Percentiles rank a stretch among this genome's conserved stretches.
phyloP scores from a whole-genome alignment of 108 stramenopile species.

The Skeletonema potamos region DNA sequence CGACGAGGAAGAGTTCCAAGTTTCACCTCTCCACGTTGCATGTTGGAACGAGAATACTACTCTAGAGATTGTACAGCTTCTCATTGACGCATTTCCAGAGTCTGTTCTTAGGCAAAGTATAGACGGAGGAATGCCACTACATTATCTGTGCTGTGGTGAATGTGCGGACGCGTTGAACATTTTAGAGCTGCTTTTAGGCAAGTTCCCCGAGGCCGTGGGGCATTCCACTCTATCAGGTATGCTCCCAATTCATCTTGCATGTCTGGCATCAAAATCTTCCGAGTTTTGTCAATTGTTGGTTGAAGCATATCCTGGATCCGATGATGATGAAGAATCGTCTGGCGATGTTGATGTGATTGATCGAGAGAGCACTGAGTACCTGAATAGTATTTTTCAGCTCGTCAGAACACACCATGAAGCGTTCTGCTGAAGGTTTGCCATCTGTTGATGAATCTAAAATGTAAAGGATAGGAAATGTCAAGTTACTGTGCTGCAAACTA shows the following conservation, averaged over 20 bases:
- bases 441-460: no score
- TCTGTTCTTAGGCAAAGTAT: not conserved
- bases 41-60: not conserved
- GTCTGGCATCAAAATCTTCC: not conserved
- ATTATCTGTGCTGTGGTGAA: not conserved
- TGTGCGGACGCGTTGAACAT: not conserved
- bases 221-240: not conserved
- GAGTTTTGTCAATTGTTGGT: not conserved
- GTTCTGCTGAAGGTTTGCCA: no score
- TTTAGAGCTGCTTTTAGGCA: not conserved
- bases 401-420: not conserved
- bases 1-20: not conserved
- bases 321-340: not conserved
- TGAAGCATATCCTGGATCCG: not conserved
- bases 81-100: not conserved
- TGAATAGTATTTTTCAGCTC: not conserved
- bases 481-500: no score
- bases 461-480: no score
- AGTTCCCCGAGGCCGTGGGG: not conserved
- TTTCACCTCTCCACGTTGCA: not conserved
- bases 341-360: not conserved
- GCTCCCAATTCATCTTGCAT: not conserved
- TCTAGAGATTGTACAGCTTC: not conserved
- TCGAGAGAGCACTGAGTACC: not conserved
- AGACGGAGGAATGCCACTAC: not conserved